Percentiles rank a stretch among this genome's conserved stretches.
These are phyloP conservation scores for Agaricus blazei DNA, from an alignment of 768 basidiomycete genomes.

Conservation along the genomic window DNA sequence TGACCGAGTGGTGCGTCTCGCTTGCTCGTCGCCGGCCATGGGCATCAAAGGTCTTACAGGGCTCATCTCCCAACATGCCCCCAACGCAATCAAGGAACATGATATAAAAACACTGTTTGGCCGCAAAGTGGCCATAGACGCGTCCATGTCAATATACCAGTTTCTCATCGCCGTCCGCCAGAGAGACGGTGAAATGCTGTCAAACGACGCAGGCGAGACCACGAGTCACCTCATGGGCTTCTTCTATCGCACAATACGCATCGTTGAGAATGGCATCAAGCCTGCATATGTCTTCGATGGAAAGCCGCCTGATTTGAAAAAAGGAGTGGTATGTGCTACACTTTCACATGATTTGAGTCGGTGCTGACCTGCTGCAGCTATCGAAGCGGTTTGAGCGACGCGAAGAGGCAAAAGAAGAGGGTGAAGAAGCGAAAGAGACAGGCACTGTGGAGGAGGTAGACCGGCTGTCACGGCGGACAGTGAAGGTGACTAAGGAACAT, in stretches of 20 bases:
- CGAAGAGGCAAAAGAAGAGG: slow-evolving; percentile 91
- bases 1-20: background rate
- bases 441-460: slow-evolving; percentile 94
- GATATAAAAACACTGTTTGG: slow-evolving; percentile 98
- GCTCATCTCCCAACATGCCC: slow-evolving; percentile 86
- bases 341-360: background rate
- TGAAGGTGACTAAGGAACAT: slow-evolving; percentile 92
- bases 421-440: slow-evolving; percentile 94
- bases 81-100: slow-evolving; percentile 82
- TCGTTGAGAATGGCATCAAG: slow-evolving; percentile 98
- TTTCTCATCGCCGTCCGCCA: slow-evolving; percentile 98
- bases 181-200: slow-evolving; percentile 93
- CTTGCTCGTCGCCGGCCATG: slow-evolving; percentile 37
- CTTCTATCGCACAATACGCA: slow-evolving; percentile 95
- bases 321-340: slow-evolving; percentile 78
- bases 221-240: slow-evolving; percentile 99
- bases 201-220: slow-evolving; percentile 96
- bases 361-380: slow-evolving; percentile 47
- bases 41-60: slow-evolving; percentile 96
- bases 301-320: slow-evolving; percentile 95
- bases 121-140: slow-evolving; percentile 97
- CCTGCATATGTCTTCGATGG: slow-evolving; percentile 98
- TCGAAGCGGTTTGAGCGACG: slow-evolving; percentile 90
- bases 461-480: slow-evolving; percentile 81
- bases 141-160: slow-evolving; percentile 95